Evolutionary conservation across 2,329 filamentous ascomycete species (phyloP).

Genomic region (Ophioceras dolichostomum): DNA sequence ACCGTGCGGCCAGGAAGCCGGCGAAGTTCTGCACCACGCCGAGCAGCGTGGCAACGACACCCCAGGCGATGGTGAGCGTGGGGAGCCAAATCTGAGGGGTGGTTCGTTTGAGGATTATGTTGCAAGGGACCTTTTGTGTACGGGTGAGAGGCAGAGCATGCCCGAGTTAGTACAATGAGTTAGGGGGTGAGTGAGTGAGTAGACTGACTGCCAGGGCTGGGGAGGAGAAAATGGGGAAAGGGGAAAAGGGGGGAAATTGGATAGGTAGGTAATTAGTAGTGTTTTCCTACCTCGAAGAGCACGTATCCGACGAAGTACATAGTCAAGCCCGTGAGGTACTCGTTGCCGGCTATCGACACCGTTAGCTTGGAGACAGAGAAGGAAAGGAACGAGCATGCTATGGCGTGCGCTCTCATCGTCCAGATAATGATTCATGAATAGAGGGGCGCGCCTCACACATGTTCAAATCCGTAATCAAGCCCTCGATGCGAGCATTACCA

Average conservation of each 20-base stretch:
- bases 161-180: neutral
- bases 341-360: slow-evolving; percentile 33
- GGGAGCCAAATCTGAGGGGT: slow-evolving; percentile 45
- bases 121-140: slow-evolving; percentile 38
- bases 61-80: slow-evolving; percentile 42
- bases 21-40: slow-evolving; percentile 36
- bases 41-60: slow-evolving; percentile 37
- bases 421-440: accelerated
- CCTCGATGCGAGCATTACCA: slow-evolving; percentile 45
- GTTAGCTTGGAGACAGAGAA: too few relatives aligned
- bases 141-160: neutral
- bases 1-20: slow-evolving; percentile 33
- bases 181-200: neutral
- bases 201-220: too few relatives aligned
- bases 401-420: too few relatives aligned
- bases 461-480: slow-evolving; percentile 34
- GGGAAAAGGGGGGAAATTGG: too few relatives aligned
- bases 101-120: slow-evolving; percentile 48
- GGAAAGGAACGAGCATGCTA: too few relatives aligned
- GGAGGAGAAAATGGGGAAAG: too few relatives aligned
- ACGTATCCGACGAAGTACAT: slow-evolving; percentile 54
- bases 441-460: slow-evolving; percentile 33
- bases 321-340: slow-evolving; percentile 54
- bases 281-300: slow-evolving; percentile 40
- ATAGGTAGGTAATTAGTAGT: too few relatives aligned